A percentile compares a stretch with the other conserved stretches of the same genome.
Conservation (phyloP, 108 stramenopile species). For the Seminavis robusta region DNA sequence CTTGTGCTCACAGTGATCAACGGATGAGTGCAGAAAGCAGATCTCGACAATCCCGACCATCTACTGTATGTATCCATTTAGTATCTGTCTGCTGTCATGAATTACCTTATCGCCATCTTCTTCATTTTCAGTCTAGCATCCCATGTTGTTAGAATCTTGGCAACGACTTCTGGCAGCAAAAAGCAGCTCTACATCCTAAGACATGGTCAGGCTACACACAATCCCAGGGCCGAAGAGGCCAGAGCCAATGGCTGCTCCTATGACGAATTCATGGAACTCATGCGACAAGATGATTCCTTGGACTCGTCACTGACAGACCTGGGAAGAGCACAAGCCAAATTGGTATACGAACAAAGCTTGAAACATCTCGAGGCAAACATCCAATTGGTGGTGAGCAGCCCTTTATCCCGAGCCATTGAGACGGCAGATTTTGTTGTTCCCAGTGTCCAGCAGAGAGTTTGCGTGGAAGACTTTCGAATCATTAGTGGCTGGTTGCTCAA, state of each 20-base stretch:
- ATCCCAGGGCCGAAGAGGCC: conserved; percentile 74
- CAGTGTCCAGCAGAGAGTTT: conserved; percentile 21
- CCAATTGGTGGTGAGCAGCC: conserved; percentile 33
- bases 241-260: conserved; percentile 54
- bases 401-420: conserved; percentile 33
- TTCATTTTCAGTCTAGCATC: no score
- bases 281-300: conserved; percentile 69
- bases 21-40: no score
- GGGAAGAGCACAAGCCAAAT: conserved; percentile 52
- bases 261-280: conserved; percentile 63
- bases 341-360: no score
- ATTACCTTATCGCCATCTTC: no score
- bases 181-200: conserved; percentile 35
- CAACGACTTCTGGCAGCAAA: no score
- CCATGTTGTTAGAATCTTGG: no score
- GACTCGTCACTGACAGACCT: conserved; percentile 59
- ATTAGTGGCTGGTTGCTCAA: conserved; percentile 74
- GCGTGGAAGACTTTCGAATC: conserved; percentile 69
- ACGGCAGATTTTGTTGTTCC: conserved; percentile 40
- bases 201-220: conserved; percentile 80
- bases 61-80: no score
- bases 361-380: no score
- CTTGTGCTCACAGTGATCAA: no score
- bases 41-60: no score
- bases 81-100: no score